Evolutionary conservation across 2,329 filamentous ascomycete genomes (phyloP), one percentile per base, ranked within the genome.

Genomic region (Endocalyx cinctus): DNA sequence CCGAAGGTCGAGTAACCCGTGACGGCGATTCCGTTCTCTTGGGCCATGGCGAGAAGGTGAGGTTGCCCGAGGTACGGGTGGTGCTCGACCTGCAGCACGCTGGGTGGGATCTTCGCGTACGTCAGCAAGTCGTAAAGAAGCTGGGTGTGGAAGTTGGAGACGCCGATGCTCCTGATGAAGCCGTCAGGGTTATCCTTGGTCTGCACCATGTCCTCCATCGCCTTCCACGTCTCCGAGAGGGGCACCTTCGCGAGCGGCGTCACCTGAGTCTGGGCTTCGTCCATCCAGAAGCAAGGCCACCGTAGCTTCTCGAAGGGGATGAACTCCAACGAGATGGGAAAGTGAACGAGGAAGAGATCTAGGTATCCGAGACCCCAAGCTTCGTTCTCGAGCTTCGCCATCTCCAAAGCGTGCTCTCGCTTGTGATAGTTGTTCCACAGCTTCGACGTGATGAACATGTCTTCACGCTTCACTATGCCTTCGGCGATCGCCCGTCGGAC

Each of bases 1-100:
- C 78, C 78, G 44, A 82, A 82, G 8, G 74, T 77, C 10, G 75
- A 80, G 63, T 81, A 82, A 15, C 74, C 78, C 1, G 77, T 82
- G 11, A 82, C 64, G 17, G 62, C 60, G 39, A 82, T 74, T 29
- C 68, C 67, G 48, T 77, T 59, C 45, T 68, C 64, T 54, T 78
- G 67, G 15, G 74, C 77, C 46, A 75, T 67, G 33, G 70, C 54
- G 43, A 80, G 55, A 30, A 81, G 62, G 7, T 66, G 62, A 22
- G 63, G 58, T 59, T 81, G 77, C 5, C 71, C 72, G 22, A 81
- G 66, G 63, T 81, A 94, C 17, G 87, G 87, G 72, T 94, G 87
- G 66, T 90, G 85, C 71, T 94, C 87, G 58, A 94, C 81, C 70
- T 94, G 87, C 43, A 92, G 77, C 23, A 82, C 82, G 29, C 84